Evolutionary conservation across 2,329 filamentous ascomycete species (phyloP).

Genomic region (Hymenoscyphus salicellus): DNA sequence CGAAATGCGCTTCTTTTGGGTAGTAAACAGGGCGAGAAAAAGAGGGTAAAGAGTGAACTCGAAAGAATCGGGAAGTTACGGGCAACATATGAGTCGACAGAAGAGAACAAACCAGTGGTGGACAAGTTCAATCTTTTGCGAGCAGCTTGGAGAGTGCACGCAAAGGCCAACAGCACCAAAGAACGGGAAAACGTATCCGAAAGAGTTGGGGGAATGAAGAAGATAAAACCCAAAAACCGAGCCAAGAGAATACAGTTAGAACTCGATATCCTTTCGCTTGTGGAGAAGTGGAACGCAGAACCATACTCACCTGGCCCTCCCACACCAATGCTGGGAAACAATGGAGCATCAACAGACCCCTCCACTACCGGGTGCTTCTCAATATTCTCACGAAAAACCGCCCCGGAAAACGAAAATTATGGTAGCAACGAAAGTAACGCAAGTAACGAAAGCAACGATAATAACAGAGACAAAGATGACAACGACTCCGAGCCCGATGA

Average conservation of each 20-base stretch:
- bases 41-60: not conserved
- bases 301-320: not conserved
- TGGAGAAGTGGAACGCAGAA: not conserved
- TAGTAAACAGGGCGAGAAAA: not conserved
- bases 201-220: not conserved
- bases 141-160: conserved; percentile 8
- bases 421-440: too few relatives aligned
- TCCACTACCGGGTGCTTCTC: not conserved
- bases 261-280: not conserved
- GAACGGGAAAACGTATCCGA: not conserved
- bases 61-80: conserved; percentile 6
- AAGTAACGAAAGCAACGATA: too few relatives aligned
- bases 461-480: too few relatives aligned
- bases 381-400: too few relatives aligned
- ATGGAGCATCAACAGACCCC: not conserved
- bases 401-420: too few relatives aligned
- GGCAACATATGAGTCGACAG: not conserved
- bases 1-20: not conserved
- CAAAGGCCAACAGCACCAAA: not conserved
- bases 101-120: conserved; percentile 2
- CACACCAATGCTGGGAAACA: not conserved
- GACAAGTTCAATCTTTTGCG: not conserved
- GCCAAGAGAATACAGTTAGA: not conserved
- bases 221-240: not conserved
- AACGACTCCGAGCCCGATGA: too few relatives aligned